Conservation (phyloP, 352 stramenopile species). For the Phytophthora sp. region DNA sequence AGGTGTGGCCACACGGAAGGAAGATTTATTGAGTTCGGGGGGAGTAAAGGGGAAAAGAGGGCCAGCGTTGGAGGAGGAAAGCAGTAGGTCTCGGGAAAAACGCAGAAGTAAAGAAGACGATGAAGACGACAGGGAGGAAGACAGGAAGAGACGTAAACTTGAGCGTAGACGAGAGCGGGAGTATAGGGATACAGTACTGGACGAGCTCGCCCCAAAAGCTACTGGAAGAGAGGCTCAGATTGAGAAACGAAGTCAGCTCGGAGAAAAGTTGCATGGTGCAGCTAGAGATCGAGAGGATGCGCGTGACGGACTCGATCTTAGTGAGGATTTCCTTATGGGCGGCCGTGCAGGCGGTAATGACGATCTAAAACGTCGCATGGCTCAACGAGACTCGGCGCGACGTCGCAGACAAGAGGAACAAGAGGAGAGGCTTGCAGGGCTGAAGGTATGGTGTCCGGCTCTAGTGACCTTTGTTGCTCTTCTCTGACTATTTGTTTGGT, state of each 20-base stretch:
- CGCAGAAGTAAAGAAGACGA: slow-evolving; percentile 16
- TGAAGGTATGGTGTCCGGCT: slow-evolving; percentile 38
- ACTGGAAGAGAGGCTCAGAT: slow-evolving; percentile 70
- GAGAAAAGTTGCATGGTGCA: slow-evolving; percentile 57
- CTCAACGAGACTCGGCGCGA: slow-evolving; percentile 42
- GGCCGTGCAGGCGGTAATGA: slow-evolving; percentile 12
- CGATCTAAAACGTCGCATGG: slow-evolving; percentile 52
- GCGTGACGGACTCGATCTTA: slow-evolving; percentile 70
- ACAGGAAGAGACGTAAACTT: slow-evolving; percentile 23
- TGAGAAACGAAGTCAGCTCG: slow-evolving; percentile 58
- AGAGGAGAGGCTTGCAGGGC: slow-evolving; percentile 40
- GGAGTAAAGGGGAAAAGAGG: slow-evolving; percentile 1
- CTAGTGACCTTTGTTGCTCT: background rate
- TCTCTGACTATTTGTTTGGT: background rate
- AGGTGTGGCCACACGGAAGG: slow-evolving; percentile 66
- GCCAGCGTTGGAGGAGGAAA: slow-evolving; percentile 2
- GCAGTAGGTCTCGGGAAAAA: background rate
- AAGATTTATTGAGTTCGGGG: slow-evolving; percentile 37
- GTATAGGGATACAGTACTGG: slow-evolving; percentile 51
- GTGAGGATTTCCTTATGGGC: slow-evolving; percentile 76
- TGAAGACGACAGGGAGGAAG: slow-evolving; percentile 33
- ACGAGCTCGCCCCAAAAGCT: slow-evolving; percentile 66
- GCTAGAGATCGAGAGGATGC: slow-evolving; percentile 65
- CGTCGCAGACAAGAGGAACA: slow-evolving; percentile 46
- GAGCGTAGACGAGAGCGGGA: slow-evolving; percentile 46